These are phyloP conservation scores for Colletotrichum musae DNA, from an alignment of 2,329 filamentous ascomycete species.

Conservation along the genomic window DNA sequence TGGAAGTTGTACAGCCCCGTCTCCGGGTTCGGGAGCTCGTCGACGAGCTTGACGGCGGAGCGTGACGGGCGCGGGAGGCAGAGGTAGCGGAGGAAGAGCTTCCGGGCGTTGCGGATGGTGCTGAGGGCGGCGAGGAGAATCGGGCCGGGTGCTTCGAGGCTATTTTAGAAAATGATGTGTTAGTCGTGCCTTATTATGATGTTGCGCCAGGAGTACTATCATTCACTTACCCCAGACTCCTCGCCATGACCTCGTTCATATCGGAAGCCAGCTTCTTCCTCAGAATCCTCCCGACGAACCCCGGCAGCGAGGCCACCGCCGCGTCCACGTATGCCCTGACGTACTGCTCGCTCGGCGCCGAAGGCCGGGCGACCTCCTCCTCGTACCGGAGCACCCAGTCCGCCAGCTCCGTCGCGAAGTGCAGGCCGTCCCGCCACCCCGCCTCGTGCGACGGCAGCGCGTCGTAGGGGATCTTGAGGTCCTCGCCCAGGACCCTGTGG, in stretches of 20 bases:
- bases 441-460: conserved; percentile 55
- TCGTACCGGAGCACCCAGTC: conserved; percentile 68
- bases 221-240: conserved; percentile 34
- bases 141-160: conserved; percentile 20
- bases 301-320: conserved; percentile 49
- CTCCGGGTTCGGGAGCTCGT: conserved; percentile 56
- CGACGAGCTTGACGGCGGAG: conserved; percentile 51
- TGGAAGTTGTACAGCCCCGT: conserved; percentile 57
- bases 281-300: conserved; percentile 29
- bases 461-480: conserved; percentile 66
- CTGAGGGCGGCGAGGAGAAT: conserved; percentile 49
- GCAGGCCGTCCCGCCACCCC: conserved; percentile 64
- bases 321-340: conserved; percentile 46
- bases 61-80: conserved; percentile 62
- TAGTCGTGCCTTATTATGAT: too few relatives aligned
- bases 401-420: conserved; percentile 66
- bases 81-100: conserved; percentile 63
- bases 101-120: conserved; percentile 57
- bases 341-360: conserved; percentile 53
- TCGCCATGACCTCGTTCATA: conserved; percentile 39
- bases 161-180: too few relatives aligned
- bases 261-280: conserved; percentile 36
- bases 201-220: too few relatives aligned
- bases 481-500: conserved; percentile 70
- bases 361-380: conserved; percentile 47